phyloP scores from a whole-genome alignment of 495 filamentous ascomycete genomes.

The Recurvomyces mirabilis region DNA sequence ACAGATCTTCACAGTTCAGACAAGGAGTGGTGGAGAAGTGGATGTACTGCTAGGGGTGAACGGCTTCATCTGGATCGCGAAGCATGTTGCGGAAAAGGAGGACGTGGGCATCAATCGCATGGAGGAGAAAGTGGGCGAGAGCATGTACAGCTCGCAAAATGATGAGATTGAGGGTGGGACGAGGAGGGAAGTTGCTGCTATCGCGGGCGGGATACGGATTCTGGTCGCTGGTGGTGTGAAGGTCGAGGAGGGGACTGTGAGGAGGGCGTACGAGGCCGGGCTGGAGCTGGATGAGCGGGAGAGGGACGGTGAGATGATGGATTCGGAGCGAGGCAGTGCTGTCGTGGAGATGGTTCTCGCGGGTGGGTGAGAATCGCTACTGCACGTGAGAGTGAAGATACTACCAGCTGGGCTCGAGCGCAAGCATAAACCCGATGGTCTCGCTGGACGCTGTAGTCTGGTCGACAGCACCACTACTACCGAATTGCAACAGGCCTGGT shows the following conservation, averaged over 20 bases:
- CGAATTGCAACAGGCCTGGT: no score
- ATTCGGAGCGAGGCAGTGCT: conserved; percentile 55
- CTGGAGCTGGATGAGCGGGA: conserved; percentile 57
- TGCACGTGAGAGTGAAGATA: background rate
- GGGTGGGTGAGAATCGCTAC: conserved; percentile 9
- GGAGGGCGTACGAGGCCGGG: conserved; percentile 65
- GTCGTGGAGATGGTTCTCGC: conserved; percentile 50
- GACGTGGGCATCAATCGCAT: conserved; percentile 61
- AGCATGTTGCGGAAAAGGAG: conserved; percentile 50
- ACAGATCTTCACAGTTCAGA: conserved; percentile 75
- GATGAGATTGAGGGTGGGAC: conserved; percentile 64
- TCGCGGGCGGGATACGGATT: conserved; percentile 66
- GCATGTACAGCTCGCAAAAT: conserved; percentile 85
- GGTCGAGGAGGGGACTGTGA: conserved; percentile 88
- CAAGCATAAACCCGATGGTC: no score
- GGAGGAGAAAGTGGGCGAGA: conserved; percentile 63
- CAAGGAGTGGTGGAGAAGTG: conserved; percentile 57
- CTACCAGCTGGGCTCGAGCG: background rate
- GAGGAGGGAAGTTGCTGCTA: conserved; percentile 74
- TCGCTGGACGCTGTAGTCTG: no score
- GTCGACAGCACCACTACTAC: no score
- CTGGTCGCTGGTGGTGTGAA: conserved; percentile 68
- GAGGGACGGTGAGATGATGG: conserved; percentile 49
- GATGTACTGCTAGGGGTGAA: conserved; percentile 90
- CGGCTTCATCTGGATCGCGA: conserved; percentile 88